Percentiles rank a stretch among this genome's conserved stretches.
These are phyloP conservation scores for Flaveria ramosissima DNA, from an alignment of 129 eudicot species.

Conservation along the genomic window DNA sequence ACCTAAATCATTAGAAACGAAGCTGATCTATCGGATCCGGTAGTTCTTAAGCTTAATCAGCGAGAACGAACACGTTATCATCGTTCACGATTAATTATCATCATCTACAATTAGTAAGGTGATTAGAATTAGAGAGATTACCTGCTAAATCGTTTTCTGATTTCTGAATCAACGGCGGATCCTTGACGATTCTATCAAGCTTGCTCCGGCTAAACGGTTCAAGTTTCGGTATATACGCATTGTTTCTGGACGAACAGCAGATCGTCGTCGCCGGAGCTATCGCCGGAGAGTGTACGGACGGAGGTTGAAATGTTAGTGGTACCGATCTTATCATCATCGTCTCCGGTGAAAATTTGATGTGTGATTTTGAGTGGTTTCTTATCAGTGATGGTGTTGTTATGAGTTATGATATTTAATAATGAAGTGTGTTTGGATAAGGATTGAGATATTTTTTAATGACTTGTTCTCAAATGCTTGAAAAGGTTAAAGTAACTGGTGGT, in stretches of 20 bases:
- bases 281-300: conserved; percentile 3
- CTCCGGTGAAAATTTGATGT: not conserved
- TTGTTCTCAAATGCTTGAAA: not conserved
- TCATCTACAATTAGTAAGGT: not conserved
- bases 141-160: conserved; percentile 44
- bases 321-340: conserved; percentile 40
- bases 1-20: not conserved
- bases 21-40: conserved; percentile 13
- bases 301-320: conserved; percentile 27
- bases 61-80: not conserved
- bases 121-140: not conserved
- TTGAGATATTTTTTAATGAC: conserved; percentile 36
- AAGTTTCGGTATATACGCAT: conserved; percentile 43
- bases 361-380: not conserved
- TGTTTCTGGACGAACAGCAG: conserved; percentile 36
- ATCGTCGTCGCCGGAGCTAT: conserved; percentile 30
- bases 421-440: conserved; percentile 31
- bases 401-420: conserved; percentile 5
- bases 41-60: not conserved
- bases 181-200: conserved; percentile 34
- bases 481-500: conserved; percentile 8
- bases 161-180: conserved; percentile 45
- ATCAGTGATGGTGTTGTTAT: not conserved
- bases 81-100: not conserved
- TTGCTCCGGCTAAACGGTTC: conserved; percentile 42